Conservation (phyloP, 2,329 filamentous ascomycete genomes). For the Metarhizium humberi region DNA sequence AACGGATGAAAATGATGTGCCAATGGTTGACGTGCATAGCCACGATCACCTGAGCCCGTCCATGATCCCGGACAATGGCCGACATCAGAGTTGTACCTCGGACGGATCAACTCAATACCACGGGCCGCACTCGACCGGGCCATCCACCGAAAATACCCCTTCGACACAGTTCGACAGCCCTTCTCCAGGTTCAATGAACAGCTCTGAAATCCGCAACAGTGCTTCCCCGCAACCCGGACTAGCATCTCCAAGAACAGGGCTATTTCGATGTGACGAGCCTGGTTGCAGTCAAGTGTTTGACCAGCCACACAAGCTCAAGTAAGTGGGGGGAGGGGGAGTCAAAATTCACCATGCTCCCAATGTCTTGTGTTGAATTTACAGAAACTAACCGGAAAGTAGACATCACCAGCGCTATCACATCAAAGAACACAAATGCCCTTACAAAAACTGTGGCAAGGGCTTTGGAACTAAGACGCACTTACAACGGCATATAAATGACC, state of each 20-base stretch:
- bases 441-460: conserved; percentile 41
- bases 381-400: conserved; percentile 19
- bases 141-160: conserved; percentile 35
- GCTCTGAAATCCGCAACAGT: conserved; percentile 27
- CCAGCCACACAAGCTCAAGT: conserved; percentile 52
- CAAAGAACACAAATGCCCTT: conserved; percentile 48
- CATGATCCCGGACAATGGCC: conserved; percentile 13
- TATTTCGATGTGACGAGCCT: conserved; percentile 25
- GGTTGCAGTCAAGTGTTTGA: conserved; percentile 38
- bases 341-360: neutral
- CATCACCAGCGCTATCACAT: conserved; percentile 54
- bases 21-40: conserved; percentile 16
- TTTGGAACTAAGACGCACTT: conserved; percentile 55
- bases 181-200: conserved; percentile 28
- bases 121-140: conserved; percentile 28
- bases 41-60: conserved; percentile 15
- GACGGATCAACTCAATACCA: conserved; percentile 33
- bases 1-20: conserved; percentile 12
- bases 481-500: conserved; percentile 53
- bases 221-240: conserved; percentile 23
- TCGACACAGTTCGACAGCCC: conserved; percentile 35
- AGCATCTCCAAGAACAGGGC: conserved; percentile 19
- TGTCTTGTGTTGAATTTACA: neutral
- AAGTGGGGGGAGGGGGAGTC: conserved; percentile 7
- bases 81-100: conserved; percentile 26